These are phyloP conservation scores for Aspergillus floridensis DNA, from an alignment of 2,329 filamentous ascomycete species.

Conservation along the genomic window DNA sequence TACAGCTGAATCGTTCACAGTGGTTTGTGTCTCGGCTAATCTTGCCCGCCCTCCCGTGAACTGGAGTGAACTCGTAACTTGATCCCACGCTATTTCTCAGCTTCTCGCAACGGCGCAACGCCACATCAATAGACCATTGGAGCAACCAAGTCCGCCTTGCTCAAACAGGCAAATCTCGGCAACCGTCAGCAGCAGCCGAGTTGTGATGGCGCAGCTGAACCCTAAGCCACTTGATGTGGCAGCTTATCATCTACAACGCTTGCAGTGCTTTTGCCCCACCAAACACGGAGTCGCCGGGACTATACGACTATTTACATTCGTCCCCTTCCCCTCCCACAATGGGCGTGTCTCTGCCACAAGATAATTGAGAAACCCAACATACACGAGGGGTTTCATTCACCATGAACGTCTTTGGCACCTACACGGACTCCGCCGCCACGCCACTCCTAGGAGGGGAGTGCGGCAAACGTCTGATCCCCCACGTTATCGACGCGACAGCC, in stretches of 20 bases:
- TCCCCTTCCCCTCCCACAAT: too few relatives aligned
- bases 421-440: background rate
- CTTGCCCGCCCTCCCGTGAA: background rate
- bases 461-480: slow-evolving; percentile 1
- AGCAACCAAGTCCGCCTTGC: background rate
- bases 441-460: slow-evolving; percentile 2
- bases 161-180: background rate
- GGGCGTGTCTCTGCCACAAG: too few relatives aligned
- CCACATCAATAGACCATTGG: background rate
- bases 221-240: background rate
- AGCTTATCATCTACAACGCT: too few relatives aligned
- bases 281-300: background rate
- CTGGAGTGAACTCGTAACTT: too few relatives aligned
- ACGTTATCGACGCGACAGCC: slow-evolving; percentile 3
- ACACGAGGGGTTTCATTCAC: background rate
- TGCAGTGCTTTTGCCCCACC: too few relatives aligned
- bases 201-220: background rate
- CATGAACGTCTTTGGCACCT: slow-evolving; percentile 6
- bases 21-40: background rate
- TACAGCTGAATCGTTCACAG: too few relatives aligned
- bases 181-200: background rate
- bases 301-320: too few relatives aligned
- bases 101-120: background rate
- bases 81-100: background rate
- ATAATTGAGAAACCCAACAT: too few relatives aligned